Conservation (phyloP, 768 basidiomycete species). For the Agaricus subrufescens region DNA sequence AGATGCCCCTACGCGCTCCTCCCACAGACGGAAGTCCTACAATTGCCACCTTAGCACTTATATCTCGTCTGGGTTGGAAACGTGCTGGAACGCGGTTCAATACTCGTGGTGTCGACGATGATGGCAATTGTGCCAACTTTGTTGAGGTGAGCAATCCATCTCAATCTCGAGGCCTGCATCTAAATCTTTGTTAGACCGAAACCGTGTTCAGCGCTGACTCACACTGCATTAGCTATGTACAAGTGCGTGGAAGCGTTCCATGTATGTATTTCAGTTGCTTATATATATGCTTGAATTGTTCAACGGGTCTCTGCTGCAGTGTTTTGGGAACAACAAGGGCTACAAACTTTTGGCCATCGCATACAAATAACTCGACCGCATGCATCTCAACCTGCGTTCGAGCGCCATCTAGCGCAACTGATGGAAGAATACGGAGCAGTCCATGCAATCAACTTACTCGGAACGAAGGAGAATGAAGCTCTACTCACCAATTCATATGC, state of each 20-base stretch:
- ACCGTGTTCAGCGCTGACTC: constrained; percentile 83
- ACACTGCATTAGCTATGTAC: constrained; percentile 87
- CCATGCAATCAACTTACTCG: constrained; percentile 90
- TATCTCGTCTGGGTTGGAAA: constrained; percentile 90
- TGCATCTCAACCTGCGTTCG: constrained; percentile 95
- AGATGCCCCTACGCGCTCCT: constrained; percentile 71
- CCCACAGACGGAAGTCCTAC: constrained; percentile 70
- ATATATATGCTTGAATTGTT: constrained; percentile 10
- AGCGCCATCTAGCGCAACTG: constrained; percentile 85
- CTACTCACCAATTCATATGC: constrained; percentile 79
- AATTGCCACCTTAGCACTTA: constrained; percentile 72
- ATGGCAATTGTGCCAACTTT: constrained; percentile 93
- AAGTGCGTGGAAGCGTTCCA: constrained; percentile 94
- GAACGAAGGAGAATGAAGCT: constrained; percentile 89
- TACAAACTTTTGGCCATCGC: constrained; percentile 90
- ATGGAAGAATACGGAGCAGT: constrained; percentile 80
- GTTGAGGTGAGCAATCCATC: constrained; percentile 64
- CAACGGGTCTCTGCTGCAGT: constrained; percentile 41
- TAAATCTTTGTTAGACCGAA: constrained; percentile 61
- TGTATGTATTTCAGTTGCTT: constrained; percentile 48
- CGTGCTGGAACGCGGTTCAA: constrained; percentile 97
- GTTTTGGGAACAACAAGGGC: constrained; percentile 98
- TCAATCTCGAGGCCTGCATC: constrained; percentile 12
- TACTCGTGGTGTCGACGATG: constrained; percentile 93
- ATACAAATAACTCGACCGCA: constrained; percentile 95